Base-by-base conservation (phyloP, 345 rosid genomes). In the Citrus medica region DNA sequence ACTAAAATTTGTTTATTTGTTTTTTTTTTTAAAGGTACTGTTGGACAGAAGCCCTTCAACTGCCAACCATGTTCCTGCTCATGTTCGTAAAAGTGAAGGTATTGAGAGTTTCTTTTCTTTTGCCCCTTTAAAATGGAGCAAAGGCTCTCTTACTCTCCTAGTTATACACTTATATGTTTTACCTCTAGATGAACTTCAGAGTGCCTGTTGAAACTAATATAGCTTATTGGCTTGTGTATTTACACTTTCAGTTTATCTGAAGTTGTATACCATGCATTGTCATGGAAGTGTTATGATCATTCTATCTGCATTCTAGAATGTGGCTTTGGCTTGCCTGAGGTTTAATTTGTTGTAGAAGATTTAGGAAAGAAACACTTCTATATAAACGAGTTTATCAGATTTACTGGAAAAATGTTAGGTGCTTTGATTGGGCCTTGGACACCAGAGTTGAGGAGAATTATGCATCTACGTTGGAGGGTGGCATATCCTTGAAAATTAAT, bases 41-140 rank as follows among this genome's bases (percentile, higher is more conserved):
- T 72, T 87, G 78, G 83, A 81, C 81, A 81, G 74, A 79, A 83
- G 78, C 68, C 82, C 84, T 37, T 60, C 81, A 59, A 58, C 89
- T 37, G 62, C 79, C 51, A 82, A 78, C 25, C 77, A 67, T 59
- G 78, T 74, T 66, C 88, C 87, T 21, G 84, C 87, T 35, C 87
- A 78, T 78, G 80, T 78, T 70, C 88, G 76, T 74, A 64, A 77
- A 72, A 84, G 70, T 77, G 89, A 85, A 87, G 93, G 93, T 91
- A 81, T 67, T 73, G 33, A 64, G 28, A 71, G 42, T 51, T 19
- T 3, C 51, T 46, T 75, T 75, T 12, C 55, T 19, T 27, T 62
- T 21, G 30, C 22, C 51, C 2, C 48, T 63, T 62, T 12, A 7
- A 27, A 46, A 27, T 74, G 55, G 56, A 59, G 37, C 76, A 74